A percentile compares a stretch with the other conserved stretches of the same genome.
Evolutionary conservation across 345 rosid genomes (phyloP).

Genomic region (Cochlearia excelsa): DNA sequence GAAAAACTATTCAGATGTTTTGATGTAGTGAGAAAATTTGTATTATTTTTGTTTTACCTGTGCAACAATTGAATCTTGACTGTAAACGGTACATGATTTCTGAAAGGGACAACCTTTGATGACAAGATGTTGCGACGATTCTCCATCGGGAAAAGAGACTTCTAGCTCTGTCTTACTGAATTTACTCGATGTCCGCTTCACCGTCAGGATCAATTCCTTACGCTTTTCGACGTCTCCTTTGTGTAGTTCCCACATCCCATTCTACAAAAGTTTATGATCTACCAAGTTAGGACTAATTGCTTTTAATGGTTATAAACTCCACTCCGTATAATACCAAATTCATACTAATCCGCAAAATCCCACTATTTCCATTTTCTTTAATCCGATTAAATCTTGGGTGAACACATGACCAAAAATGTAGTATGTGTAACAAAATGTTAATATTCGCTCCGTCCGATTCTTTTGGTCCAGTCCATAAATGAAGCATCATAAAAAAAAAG

Average conservation of each 20-base stretch:
- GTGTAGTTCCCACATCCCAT: constrained; percentile 62
- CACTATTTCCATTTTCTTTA: too few relatives aligned
- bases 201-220: constrained; percentile 52
- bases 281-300: background rate
- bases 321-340: too few relatives aligned
- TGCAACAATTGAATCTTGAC: constrained; percentile 59
- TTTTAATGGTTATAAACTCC: too few relatives aligned
- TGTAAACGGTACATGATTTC: constrained; percentile 74
- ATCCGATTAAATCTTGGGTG: too few relatives aligned
- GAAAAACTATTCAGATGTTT: background rate
- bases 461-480: too few relatives aligned
- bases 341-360: too few relatives aligned
- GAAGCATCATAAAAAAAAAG: too few relatives aligned
- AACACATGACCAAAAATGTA: too few relatives aligned
- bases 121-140: constrained; percentile 35
- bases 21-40: background rate
- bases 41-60: constrained; percentile 46
- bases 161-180: constrained; percentile 58
- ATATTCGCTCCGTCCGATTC: too few relatives aligned
- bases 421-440: too few relatives aligned
- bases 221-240: constrained; percentile 44
- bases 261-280: constrained; percentile 34
- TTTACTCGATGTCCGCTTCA: constrained; percentile 47
- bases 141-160: constrained; percentile 45
- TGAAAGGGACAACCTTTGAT: constrained; percentile 72